Conservation (phyloP, 768 basidiomycete species). For the Podaxis sp. region DNA sequence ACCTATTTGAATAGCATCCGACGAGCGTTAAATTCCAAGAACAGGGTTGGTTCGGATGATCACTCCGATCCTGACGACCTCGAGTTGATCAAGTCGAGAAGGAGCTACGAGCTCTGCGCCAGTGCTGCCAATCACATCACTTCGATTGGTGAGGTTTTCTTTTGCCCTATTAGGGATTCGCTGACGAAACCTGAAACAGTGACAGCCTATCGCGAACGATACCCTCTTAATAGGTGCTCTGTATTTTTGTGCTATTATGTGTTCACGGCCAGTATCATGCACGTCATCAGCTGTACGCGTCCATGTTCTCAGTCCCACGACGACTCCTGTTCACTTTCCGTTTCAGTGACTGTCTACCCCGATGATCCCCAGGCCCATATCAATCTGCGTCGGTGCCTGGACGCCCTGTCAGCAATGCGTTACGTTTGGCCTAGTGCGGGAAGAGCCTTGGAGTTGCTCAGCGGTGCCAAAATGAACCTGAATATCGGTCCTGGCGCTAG, state of each 20-base stretch:
- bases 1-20: conserved; percentile 32
- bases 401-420: conserved; percentile 59
- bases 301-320: background rate
- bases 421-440: conserved; percentile 73
- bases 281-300: conserved; percentile 63
- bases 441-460: conserved; percentile 68
- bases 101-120: conserved; percentile 69
- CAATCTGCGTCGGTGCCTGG: conserved; percentile 65
- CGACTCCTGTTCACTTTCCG: background rate
- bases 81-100: conserved; percentile 54
- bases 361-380: conserved; percentile 65
- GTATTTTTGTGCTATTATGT: conserved; percentile 77
- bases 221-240: conserved; percentile 55
- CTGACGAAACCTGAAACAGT: conserved; percentile 28
- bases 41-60: conserved; percentile 43
- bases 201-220: conserved; percentile 56
- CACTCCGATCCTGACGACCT: conserved; percentile 41
- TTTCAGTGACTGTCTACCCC: conserved; percentile 56
- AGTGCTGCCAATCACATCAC: conserved; percentile 79
- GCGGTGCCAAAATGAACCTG: conserved; percentile 49
- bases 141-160: conserved; percentile 45
- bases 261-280: conserved; percentile 79
- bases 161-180: background rate
- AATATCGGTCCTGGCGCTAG: conserved; percentile 17
- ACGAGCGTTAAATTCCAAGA: conserved; percentile 26